These are phyloP conservation scores for Thielaviopsis populi DNA, from an alignment of 2,329 filamentous ascomycete genomes.

Conservation along the genomic window DNA sequence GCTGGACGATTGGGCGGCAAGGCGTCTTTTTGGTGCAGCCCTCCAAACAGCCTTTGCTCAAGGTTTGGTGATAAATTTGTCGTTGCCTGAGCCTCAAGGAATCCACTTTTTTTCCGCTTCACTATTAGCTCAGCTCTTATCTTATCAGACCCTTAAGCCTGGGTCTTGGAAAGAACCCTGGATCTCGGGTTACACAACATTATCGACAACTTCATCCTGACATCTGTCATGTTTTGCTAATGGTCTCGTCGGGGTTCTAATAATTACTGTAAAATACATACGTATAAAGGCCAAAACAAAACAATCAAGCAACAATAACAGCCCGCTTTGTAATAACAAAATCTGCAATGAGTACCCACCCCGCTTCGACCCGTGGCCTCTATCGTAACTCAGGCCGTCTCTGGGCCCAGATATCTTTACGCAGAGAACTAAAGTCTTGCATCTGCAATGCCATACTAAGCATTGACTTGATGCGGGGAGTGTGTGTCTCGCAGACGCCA, in stretches of 20 bases:
- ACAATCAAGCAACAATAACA: background rate
- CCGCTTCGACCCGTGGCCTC: background rate
- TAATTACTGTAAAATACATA: background rate
- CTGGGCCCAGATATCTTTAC: constrained; percentile 12
- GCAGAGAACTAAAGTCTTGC: constrained; percentile 7
- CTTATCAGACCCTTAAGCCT: constrained; percentile 6
- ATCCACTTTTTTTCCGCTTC: constrained; percentile 1
- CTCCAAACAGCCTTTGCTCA: background rate
- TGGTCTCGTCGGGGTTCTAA: background rate
- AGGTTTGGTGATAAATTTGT: constrained; percentile 14
- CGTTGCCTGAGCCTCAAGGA: background rate
- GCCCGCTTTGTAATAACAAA: background rate
- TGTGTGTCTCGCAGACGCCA: constrained; percentile 62
- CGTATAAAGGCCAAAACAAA: background rate
- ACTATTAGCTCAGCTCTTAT: constrained; percentile 4
- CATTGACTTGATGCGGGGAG: constrained; percentile 57
- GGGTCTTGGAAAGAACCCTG: background rate
- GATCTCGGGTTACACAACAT: background rate
- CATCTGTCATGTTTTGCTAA: background rate
- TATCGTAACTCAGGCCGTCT: constrained; percentile 11
- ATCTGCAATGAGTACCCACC: too few relatives aligned
- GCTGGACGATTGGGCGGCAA: background rate
- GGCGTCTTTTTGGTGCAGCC: background rate
- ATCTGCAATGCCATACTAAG: constrained; percentile 42
- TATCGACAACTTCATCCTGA: background rate